Conservation (phyloP, 768 basidiomycete species). For the Tulasnella sp. region DNA sequence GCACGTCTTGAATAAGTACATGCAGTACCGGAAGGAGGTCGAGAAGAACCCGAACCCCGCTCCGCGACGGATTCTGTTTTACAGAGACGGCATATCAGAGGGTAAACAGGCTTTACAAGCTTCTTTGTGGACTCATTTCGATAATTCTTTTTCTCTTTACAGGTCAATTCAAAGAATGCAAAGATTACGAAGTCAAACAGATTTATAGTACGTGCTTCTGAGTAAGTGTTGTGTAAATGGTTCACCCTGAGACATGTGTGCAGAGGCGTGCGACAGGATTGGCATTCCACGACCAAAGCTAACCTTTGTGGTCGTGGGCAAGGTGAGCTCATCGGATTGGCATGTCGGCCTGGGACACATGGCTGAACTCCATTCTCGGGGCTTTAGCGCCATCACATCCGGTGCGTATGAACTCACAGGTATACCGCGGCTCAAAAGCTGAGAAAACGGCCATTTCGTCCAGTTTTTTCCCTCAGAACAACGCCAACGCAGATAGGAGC, state of each 20-base stretch:
- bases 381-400: conserved; percentile 44
- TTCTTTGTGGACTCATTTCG: background rate
- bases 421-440: background rate
- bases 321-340: conserved; percentile 21
- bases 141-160: background rate
- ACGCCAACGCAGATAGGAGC: conserved; percentile 44
- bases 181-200: conserved; percentile 33
- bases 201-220: conserved; percentile 38
- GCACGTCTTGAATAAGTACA: conserved; percentile 12
- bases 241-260: conserved; percentile 35
- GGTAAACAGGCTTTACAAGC: background rate
- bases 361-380: background rate
- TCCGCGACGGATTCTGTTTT: conserved; percentile 13
- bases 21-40: conserved; percentile 7
- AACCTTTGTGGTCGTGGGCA: conserved; percentile 70
- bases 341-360: background rate
- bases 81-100: conserved; percentile 16
- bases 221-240: background rate
- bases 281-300: conserved; percentile 45
- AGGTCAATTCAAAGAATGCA: conserved; percentile 21
- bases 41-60: conserved; percentile 8
- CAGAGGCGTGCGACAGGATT: conserved; percentile 53
- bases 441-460: background rate
- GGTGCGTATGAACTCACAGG: conserved; percentile 20
- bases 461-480: conserved; percentile 38